Evolutionary conservation across 495 filamentous ascomycete species (phyloP).

Genomic region (Umbilicaria muhlenbergii): DNA sequence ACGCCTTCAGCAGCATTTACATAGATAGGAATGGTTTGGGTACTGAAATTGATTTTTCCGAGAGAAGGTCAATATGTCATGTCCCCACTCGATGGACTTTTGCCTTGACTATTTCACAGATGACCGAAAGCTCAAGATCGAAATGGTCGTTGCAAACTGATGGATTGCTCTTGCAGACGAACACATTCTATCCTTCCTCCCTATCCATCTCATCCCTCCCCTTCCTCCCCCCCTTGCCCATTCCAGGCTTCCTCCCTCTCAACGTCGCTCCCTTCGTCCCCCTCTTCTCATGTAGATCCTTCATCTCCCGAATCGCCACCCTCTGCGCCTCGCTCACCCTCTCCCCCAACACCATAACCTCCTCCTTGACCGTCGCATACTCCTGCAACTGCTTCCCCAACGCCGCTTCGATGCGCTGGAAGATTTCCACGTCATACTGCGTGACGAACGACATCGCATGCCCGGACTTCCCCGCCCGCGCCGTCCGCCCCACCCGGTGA

Average conservation of each 20-base stretch:
- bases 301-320: conserved; percentile 68
- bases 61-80: too few relatives aligned
- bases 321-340: conserved; percentile 75
- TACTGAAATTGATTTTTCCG: too few relatives aligned
- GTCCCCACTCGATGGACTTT: too few relatives aligned
- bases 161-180: background rate
- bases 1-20: too few relatives aligned
- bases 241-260: conserved; percentile 29
- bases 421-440: conserved; percentile 88
- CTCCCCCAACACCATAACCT: conserved; percentile 71
- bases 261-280: conserved; percentile 46
- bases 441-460: conserved; percentile 67
- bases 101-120: too few relatives aligned
- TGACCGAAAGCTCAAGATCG: background rate
- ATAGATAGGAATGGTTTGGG: too few relatives aligned
- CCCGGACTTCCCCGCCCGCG: conserved; percentile 78
- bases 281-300: conserved; percentile 60
- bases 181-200: conserved; percentile 44
- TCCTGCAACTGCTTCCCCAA: conserved; percentile 61
- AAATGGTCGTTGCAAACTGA: background rate
- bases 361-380: conserved; percentile 55
- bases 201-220: conserved; percentile 68
- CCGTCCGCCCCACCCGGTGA: conserved; percentile 87
- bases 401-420: conserved; percentile 66
- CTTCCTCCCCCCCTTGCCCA: conserved; percentile 34